phyloP scores from a whole-genome alignment of 768 basidiomycete species.

The Clavaria fumosa region DNA sequence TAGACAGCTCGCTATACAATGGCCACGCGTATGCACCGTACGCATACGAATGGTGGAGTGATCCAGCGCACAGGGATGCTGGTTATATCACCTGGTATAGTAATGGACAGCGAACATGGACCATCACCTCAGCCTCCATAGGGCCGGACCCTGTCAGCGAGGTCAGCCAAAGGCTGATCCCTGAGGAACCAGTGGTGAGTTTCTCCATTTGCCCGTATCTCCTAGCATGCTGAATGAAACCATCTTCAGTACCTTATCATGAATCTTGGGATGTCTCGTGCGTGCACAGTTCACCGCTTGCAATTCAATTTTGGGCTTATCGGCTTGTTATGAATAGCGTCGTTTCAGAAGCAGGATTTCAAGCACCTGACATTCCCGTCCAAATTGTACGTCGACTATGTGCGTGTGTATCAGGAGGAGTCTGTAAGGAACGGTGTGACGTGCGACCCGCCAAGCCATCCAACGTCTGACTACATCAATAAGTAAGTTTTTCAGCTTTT shows the following conservation, averaged over 20 bases:
- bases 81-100: conserved; percentile 81
- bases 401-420: conserved; percentile 73
- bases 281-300: neutral
- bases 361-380: conserved; percentile 61
- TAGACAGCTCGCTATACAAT: conserved; percentile 41
- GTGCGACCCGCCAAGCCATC: conserved; percentile 65
- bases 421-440: conserved; percentile 55
- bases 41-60: conserved; percentile 70
- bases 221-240: neutral
- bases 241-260: conserved; percentile 55
- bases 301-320: neutral
- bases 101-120: conserved; percentile 56
- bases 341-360: conserved; percentile 64
- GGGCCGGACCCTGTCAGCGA: conserved; percentile 43
- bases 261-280: conserved; percentile 67
- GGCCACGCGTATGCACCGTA: conserved; percentile 41
- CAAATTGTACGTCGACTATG: conserved; percentile 77
- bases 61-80: conserved; percentile 45
- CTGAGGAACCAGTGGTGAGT: conserved; percentile 89
- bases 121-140: conserved; percentile 45
- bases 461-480: conserved; percentile 70
- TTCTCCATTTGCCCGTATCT: conserved; percentile 1
- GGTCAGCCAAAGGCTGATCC: conserved; percentile 54
- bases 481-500: conserved; percentile 22
- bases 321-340: conserved; percentile 13